These are phyloP conservation scores for Malassezia yamatoensis DNA, from an alignment of 1,284 basidiomycete genomes.

Conservation along the genomic window DNA sequence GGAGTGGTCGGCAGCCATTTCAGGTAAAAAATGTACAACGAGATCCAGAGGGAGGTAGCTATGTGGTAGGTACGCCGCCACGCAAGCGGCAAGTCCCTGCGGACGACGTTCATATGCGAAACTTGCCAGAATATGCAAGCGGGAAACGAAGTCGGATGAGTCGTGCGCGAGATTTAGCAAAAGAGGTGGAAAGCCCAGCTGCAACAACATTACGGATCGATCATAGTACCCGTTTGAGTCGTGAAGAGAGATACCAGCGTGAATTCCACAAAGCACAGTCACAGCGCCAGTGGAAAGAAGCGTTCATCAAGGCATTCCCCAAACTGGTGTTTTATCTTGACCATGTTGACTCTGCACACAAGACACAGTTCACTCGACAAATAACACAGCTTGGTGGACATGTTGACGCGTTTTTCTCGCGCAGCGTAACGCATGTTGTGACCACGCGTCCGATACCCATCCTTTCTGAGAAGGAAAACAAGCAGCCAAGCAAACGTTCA, in stretches of 20 bases:
- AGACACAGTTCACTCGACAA: slow-evolving; percentile 17
- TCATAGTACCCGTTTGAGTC: slow-evolving; percentile 25
- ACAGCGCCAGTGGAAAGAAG: slow-evolving; percentile 28
- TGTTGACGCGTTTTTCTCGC: slow-evolving; percentile 45
- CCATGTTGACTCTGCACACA: slow-evolving; percentile 27
- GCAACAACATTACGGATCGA: slow-evolving; percentile 33
- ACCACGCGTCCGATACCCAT: slow-evolving; percentile 29
- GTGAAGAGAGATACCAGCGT: slow-evolving; percentile 26
- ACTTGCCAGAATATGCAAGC: slow-evolving; percentile 18
- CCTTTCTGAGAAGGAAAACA: slow-evolving; percentile 4
- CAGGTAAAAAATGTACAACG: slow-evolving; percentile 7
- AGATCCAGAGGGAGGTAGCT: background rate
- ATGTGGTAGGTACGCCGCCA: slow-evolving; percentile 24
- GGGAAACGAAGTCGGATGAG: slow-evolving; percentile 23
- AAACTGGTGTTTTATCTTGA: slow-evolving; percentile 45
- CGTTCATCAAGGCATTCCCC: slow-evolving; percentile 34
- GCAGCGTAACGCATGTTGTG: slow-evolving; percentile 41
- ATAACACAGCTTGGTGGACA: slow-evolving; percentile 35
- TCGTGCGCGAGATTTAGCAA: slow-evolving; percentile 13
- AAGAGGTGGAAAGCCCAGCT: background rate
- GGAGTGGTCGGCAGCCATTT: slow-evolving; percentile 11
- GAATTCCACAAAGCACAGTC: slow-evolving; percentile 25
- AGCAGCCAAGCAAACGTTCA: background rate
- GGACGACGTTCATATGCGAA: slow-evolving; percentile 39
- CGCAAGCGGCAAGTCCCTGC: slow-evolving; percentile 41